These are phyloP conservation scores for Erigeron canadensis DNA, from an alignment of 129 eudicot genomes.

Conservation along the genomic window DNA sequence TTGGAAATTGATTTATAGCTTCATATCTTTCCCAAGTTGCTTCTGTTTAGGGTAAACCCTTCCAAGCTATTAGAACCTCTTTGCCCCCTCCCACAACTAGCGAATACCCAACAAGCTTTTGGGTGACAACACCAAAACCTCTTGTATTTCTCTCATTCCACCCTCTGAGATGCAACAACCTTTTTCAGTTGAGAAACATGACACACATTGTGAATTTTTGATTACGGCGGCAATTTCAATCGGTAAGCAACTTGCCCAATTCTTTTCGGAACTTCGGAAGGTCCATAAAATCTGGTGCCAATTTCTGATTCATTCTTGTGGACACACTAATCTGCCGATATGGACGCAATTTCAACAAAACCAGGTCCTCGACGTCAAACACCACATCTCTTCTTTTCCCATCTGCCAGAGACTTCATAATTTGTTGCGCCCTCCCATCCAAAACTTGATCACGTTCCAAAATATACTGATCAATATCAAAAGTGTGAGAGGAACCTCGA, in stretches of 20 bases:
- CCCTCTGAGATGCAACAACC: not conserved
- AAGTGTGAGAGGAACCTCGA: not conserved
- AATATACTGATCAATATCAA: not conserved
- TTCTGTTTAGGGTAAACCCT: not conserved
- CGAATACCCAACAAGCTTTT: not conserved
- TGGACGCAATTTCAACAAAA: too few relatives aligned
- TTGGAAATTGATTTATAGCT: not conserved
- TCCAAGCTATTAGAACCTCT: not conserved
- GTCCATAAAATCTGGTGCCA: too few relatives aligned
- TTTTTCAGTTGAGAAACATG: not conserved
- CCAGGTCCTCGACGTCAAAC: too few relatives aligned
- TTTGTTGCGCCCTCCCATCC: not conserved
- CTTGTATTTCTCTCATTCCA: not conserved
- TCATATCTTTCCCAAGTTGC: not conserved
- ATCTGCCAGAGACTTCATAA: not conserved
- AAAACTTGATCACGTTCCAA: too few relatives aligned
- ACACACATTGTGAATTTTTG: too few relatives aligned
- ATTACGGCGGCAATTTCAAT: too few relatives aligned
- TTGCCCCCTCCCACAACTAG: too few relatives aligned
- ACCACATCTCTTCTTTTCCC: not conserved
- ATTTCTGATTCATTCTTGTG: too few relatives aligned
- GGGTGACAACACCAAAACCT: not conserved
- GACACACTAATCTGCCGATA: too few relatives aligned
- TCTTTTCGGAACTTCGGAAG: too few relatives aligned
- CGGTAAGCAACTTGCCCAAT: too few relatives aligned